A percentile compares a stretch with the other conserved stretches of the same genome.
Evolutionary conservation across 2,329 filamentous ascomycete genomes (phyloP).

Genomic region (Exophiala xenobiotica): DNA sequence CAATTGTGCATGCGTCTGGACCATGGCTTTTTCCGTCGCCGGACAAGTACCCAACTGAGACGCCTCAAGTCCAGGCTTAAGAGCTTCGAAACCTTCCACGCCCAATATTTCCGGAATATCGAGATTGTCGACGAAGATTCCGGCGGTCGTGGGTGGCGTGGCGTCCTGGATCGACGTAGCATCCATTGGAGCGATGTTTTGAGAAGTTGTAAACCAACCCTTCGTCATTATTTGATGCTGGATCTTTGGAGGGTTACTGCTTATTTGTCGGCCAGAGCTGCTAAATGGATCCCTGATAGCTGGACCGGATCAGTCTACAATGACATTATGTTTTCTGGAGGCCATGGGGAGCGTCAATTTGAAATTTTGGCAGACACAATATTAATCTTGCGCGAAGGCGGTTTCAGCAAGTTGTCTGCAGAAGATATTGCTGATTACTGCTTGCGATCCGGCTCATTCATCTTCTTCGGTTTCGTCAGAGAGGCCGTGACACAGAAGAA

Average conservation of each 20-base stretch:
- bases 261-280: no score
- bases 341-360: background rate
- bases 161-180: no score
- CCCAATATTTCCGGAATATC: background rate
- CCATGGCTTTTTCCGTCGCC: background rate
- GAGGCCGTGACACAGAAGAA: background rate
- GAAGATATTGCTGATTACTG: slow-evolving; percentile 27
- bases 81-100: background rate
- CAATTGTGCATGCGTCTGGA: background rate
- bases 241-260: no score
- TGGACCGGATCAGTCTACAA: no score
- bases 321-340: no score
- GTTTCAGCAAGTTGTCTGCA: slow-evolving; percentile 18
- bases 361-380: slow-evolving; percentile 20
- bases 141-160: no score
- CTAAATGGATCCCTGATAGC: no score
- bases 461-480: slow-evolving; percentile 2
- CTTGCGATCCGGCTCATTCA: slow-evolving; percentile 14
- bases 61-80: background rate
- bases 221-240: no score
- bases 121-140: no score
- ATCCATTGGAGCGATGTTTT: background rate
- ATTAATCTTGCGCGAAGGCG: slow-evolving; percentile 25
- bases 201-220: background rate
- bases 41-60: background rate